Evolutionary conservation across 2,329 filamentous ascomycete species (phyloP).

Genomic region (Colletotrichum salicis): DNA sequence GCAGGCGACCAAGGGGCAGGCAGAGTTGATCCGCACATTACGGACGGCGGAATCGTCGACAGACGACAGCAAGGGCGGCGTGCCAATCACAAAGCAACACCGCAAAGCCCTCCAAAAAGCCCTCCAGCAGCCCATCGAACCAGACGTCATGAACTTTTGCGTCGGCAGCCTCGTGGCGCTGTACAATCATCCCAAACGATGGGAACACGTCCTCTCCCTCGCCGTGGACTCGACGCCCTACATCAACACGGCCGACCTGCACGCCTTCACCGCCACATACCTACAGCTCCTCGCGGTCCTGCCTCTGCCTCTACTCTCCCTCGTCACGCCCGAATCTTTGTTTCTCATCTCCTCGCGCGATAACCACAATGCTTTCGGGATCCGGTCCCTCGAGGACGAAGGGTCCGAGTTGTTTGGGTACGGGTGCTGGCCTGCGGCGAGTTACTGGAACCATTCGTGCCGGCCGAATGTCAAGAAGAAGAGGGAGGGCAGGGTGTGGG

Average conservation of each 20-base stretch:
- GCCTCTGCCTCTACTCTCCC: slow-evolving; percentile 1
- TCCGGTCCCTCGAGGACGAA: slow-evolving; percentile 31
- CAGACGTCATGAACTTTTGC: slow-evolving; percentile 27
- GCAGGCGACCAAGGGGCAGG: slow-evolving; percentile 8
- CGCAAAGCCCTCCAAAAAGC: slow-evolving; percentile 25
- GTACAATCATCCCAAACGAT: not conserved
- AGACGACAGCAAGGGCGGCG: not conserved
- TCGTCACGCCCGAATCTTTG: slow-evolving; percentile 21
- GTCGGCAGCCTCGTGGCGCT: slow-evolving; percentile 23
- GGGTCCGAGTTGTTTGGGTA: slow-evolving; percentile 33
- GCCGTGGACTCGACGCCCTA: slow-evolving; percentile 27
- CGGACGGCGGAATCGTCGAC: not conserved
- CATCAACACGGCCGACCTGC: slow-evolving; percentile 14
- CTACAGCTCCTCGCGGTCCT: slow-evolving; percentile 32
- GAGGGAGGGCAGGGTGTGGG: slow-evolving; percentile 26
- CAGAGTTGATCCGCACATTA: slow-evolving; percentile 16
- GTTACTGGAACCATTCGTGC: slow-evolving; percentile 34
- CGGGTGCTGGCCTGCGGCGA: slow-evolving; percentile 30
- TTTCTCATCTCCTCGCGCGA: slow-evolving; percentile 24
- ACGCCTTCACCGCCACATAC: slow-evolving; percentile 16
- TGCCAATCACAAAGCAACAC: slow-evolving; percentile 17
- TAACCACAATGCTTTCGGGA: slow-evolving; percentile 29
- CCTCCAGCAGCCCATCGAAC: slow-evolving; percentile 13
- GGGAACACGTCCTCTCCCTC: slow-evolving; percentile 25
- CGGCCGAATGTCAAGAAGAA: slow-evolving; percentile 18